phyloP scores from a whole-genome alignment of 2,329 filamentous ascomycete genomes.

The Claviceps paspali region DNA sequence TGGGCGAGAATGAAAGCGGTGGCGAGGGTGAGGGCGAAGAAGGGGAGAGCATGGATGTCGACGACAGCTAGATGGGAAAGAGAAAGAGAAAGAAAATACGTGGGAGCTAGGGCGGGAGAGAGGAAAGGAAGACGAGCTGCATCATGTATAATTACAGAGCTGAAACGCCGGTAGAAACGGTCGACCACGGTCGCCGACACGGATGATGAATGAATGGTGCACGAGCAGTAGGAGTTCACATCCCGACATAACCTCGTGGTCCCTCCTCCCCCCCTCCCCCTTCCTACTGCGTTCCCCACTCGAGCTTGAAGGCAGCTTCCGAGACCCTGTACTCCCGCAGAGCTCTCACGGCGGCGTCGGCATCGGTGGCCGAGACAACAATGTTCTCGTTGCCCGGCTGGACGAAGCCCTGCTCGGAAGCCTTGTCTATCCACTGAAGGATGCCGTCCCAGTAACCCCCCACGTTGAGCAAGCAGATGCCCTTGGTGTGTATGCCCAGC shows the following conservation, averaged over 20 bases:
- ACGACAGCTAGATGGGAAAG: conserved; percentile 18
- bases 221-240: background rate
- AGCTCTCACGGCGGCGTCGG: conserved; percentile 55
- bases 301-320: conserved; percentile 59
- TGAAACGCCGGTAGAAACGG: conserved; percentile 9
- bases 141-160: conserved; percentile 21
- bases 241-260: no score
- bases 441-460: conserved; percentile 87
- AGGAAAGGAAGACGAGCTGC: conserved; percentile 9
- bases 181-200: background rate
- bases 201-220: background rate
- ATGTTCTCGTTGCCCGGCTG: conserved; percentile 56
- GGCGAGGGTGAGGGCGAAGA: conserved; percentile 22
- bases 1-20: conserved; percentile 35
- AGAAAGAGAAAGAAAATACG: conserved; percentile 4
- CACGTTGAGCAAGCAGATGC: conserved; percentile 72
- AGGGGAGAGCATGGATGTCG: conserved; percentile 17
- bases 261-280: no score
- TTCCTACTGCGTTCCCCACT: conserved; percentile 63
- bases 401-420: conserved; percentile 66
- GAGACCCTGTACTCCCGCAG: conserved; percentile 64
- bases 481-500: conserved; percentile 72
- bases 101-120: no score
- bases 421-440: conserved; percentile 63
- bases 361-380: conserved; percentile 57